Percentiles rank a stretch among this genome's conserved stretches.
Conservation (phyloP, 2,329 filamentous ascomycete genomes). For the Alternaria atra region DNA sequence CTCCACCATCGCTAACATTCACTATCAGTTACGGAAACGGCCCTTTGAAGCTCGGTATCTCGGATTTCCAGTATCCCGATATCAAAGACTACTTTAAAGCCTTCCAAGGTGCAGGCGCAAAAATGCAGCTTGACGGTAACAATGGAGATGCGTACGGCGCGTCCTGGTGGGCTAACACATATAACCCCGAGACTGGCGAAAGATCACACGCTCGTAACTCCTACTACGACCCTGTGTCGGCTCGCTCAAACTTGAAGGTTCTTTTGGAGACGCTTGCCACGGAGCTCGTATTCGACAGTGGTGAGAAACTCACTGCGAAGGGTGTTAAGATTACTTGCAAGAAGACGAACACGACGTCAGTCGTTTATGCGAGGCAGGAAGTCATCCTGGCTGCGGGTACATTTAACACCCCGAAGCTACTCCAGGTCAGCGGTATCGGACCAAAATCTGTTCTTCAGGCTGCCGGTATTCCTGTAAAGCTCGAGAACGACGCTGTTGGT, state of each 20-base stretch:
- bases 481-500: conserved; percentile 45
- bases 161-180: conserved; percentile 49
- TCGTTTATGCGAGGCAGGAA: conserved; percentile 53
- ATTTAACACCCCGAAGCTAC: too few relatives aligned
- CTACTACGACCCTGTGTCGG: conserved; percentile 40
- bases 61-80: conserved; percentile 42
- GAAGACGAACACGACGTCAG: conserved; percentile 23
- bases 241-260: conserved; percentile 44
- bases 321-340: conserved; percentile 38
- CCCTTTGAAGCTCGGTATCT: conserved; percentile 38
- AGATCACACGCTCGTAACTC: conserved; percentile 44
- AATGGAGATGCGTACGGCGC: conserved; percentile 42
- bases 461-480: conserved; percentile 36
- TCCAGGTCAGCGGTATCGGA: conserved; percentile 45
- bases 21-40: conserved; percentile 34
- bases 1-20: too few relatives aligned
- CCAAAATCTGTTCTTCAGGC: conserved; percentile 37
- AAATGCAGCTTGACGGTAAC: conserved; percentile 32
- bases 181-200: conserved; percentile 44
- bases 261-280: conserved; percentile 29
- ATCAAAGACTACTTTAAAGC: conserved; percentile 33
- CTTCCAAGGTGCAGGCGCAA: conserved; percentile 33
- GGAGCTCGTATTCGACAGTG: conserved; percentile 33
- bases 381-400: conserved; percentile 66
- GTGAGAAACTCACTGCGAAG: conserved; percentile 29